Conservation (phyloP, 176 grass and related monocot genomes). For the Eleusine coracana region DNA sequence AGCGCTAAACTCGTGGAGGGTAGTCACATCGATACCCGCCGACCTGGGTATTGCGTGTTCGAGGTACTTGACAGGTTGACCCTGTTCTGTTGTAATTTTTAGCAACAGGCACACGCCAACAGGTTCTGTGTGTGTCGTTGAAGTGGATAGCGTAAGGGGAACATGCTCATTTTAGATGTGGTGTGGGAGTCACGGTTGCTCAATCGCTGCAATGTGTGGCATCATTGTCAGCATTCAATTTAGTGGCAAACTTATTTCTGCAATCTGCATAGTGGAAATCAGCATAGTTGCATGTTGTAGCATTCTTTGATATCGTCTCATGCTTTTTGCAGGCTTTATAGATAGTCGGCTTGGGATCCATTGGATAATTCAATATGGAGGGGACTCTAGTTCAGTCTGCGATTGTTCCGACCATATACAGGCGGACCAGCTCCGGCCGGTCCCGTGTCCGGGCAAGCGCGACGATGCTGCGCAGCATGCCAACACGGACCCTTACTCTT, state of each 20-base stretch:
- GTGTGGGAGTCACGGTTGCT: neutral
- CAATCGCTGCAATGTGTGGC: neutral
- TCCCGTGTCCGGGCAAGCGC: conserved; percentile 36
- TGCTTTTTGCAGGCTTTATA: neutral
- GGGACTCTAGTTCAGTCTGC: conserved; percentile 79
- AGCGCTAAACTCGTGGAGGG: neutral
- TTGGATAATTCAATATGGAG: conserved; percentile 54
- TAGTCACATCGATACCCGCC: neutral
- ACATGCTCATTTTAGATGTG: neutral
- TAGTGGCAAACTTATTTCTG: neutral
- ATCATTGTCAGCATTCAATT: neutral
- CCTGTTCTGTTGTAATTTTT: neutral
- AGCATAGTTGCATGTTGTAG: neutral
- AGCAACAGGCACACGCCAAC: neutral
- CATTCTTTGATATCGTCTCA: neutral
- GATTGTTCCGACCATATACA: conserved; percentile 52
- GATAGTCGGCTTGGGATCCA: neutral
- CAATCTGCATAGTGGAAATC: neutral
- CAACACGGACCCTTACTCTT: conserved; percentile 44
- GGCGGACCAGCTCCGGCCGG: conserved; percentile 41
- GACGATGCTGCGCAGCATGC: conserved; percentile 56
- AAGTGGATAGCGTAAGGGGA: neutral
- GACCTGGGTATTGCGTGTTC: neutral
- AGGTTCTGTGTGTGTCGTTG: neutral
- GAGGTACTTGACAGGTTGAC: neutral